Evolutionary conservation across 2,329 filamentous ascomycete genomes (phyloP).

Genomic region (Ophiobolus disseminans): DNA sequence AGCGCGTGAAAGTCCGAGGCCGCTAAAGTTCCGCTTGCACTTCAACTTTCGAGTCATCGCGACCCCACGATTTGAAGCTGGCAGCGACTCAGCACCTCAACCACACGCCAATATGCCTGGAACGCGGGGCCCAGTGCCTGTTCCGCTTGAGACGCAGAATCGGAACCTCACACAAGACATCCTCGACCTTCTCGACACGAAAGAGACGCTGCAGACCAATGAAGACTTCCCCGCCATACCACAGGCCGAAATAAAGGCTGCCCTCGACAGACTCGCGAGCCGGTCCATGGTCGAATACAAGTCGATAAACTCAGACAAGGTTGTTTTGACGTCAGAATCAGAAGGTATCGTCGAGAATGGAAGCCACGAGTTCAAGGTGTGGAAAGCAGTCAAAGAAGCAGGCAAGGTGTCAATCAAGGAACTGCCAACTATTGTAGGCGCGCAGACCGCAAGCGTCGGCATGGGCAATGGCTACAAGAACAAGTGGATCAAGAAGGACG

Average conservation of each 20-base stretch:
- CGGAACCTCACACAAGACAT: slow-evolving; percentile 76
- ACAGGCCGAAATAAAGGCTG: slow-evolving; percentile 73
- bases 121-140: slow-evolving; percentile 57
- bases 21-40: slow-evolving; percentile 30
- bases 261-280: slow-evolving; percentile 83
- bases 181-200: slow-evolving; percentile 69
- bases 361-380: slow-evolving; percentile 60
- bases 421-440: slow-evolving; percentile 67
- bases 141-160: slow-evolving; percentile 48
- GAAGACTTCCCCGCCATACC: slow-evolving; percentile 55
- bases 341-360: slow-evolving; percentile 70
- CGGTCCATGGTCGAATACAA: slow-evolving; percentile 88
- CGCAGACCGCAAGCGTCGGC: slow-evolving; percentile 82
- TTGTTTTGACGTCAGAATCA: slow-evolving; percentile 78
- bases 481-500: slow-evolving; percentile 71
- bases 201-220: slow-evolving; percentile 61
- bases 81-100: slow-evolving; percentile 12
- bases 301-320: slow-evolving; percentile 79
- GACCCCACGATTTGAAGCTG: slow-evolving; percentile 29
- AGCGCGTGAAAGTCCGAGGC: slow-evolving; percentile 24
- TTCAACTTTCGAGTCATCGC: slow-evolving; percentile 37
- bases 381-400: slow-evolving; percentile 55
- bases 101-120: slow-evolving; percentile 50
- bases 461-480: slow-evolving; percentile 90
- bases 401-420: slow-evolving; percentile 57